Percentiles rank a stretch among this genome's conserved stretches.
Conservation (phyloP, 2,329 filamentous ascomycete genomes). For the Talaromyces sp. region DNA sequence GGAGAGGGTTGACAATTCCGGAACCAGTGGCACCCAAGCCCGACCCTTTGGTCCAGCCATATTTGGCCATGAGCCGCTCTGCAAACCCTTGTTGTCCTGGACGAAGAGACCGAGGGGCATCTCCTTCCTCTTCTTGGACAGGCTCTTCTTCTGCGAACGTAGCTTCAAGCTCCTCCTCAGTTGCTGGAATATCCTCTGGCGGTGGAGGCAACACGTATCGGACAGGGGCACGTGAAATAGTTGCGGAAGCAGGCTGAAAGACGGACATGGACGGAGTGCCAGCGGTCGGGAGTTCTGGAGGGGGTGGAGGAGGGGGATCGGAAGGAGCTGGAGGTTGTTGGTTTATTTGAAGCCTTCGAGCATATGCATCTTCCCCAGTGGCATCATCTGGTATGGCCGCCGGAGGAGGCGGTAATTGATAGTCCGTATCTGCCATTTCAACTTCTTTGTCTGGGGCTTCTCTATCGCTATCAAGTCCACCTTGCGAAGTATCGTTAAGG, state of each 20-base stretch:
- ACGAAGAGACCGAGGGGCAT: conserved; percentile 54
- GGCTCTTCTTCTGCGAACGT: conserved; percentile 37
- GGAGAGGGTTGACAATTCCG: conserved; percentile 80
- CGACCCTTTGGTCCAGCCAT: conserved; percentile 85
- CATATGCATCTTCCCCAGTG: conserved; percentile 67
- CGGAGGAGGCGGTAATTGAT: conserved; percentile 36
- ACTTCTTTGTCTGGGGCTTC: conserved; percentile 8
- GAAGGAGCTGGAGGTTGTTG: conserved; percentile 21
- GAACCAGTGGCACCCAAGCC: conserved; percentile 78
- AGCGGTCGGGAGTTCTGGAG: conserved; percentile 21
- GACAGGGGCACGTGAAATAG: conserved; percentile 73
- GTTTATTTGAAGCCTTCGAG: conserved; percentile 57
- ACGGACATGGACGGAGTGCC: conserved; percentile 34
- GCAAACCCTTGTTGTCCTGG: conserved; percentile 84
- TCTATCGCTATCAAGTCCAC: conserved; percentile 11
- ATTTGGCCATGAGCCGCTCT: conserved; percentile 83
- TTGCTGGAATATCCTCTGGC: conserved; percentile 49
- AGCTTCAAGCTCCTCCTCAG: conserved; percentile 50
- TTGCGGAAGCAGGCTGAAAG: conserved; percentile 44
- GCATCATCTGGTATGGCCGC: conserved; percentile 52
- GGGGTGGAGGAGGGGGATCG: conserved; percentile 23
- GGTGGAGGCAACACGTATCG: conserved; percentile 60
- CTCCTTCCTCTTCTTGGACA: conserved; percentile 32
- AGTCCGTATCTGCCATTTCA: conserved; percentile 8
- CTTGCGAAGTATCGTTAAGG: conserved; percentile 33